Evolutionary conservation across 176 grass and related monocot species (phyloP).

Genomic region (Urochloa ruziziensis): DNA sequence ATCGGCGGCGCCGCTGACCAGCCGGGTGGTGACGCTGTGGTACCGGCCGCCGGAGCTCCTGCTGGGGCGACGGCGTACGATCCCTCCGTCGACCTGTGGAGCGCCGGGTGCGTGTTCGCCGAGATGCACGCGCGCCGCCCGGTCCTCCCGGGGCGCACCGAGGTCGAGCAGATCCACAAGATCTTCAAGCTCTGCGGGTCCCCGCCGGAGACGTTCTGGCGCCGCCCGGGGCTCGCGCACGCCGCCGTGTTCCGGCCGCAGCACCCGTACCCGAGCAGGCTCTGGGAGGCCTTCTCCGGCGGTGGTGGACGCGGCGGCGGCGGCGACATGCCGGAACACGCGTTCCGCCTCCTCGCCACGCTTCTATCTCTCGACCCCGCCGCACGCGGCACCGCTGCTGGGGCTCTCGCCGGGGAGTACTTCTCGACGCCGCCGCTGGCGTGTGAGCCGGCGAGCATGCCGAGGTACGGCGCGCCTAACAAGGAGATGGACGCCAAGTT

Average conservation of each 20-base stretch:
- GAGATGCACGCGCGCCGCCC: slow-evolving; percentile 74
- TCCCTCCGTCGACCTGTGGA: slow-evolving; percentile 88
- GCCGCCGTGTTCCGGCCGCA: slow-evolving; percentile 73
- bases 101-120: slow-evolving; percentile 86
- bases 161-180: slow-evolving; percentile 98
- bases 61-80: slow-evolving; percentile 70
- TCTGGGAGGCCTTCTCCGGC: slow-evolving; percentile 61
- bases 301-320: too few relatives aligned
- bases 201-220: slow-evolving; percentile 81
- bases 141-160: slow-evolving; percentile 85
- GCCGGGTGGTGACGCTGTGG: slow-evolving; percentile 88
- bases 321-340: slow-evolving; percentile 35
- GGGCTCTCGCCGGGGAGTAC: slow-evolving; percentile 73
- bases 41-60: slow-evolving; percentile 97
- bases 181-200: slow-evolving; percentile 98
- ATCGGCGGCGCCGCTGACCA: slow-evolving; percentile 46
- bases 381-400: slow-evolving; percentile 61
- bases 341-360: slow-evolving; percentile 49
- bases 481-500: slow-evolving; percentile 92
- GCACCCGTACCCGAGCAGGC: slow-evolving; percentile 51
- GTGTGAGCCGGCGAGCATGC: slow-evolving; percentile 70
- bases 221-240: slow-evolving; percentile 41
- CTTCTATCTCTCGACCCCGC: slow-evolving; percentile 74
- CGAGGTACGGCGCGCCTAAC: slow-evolving; percentile 82
- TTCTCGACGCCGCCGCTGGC: slow-evolving; percentile 67